Base-by-base conservation (phyloP, 768 basidiomycete species). In the Phylloporus arenicola region DNA sequence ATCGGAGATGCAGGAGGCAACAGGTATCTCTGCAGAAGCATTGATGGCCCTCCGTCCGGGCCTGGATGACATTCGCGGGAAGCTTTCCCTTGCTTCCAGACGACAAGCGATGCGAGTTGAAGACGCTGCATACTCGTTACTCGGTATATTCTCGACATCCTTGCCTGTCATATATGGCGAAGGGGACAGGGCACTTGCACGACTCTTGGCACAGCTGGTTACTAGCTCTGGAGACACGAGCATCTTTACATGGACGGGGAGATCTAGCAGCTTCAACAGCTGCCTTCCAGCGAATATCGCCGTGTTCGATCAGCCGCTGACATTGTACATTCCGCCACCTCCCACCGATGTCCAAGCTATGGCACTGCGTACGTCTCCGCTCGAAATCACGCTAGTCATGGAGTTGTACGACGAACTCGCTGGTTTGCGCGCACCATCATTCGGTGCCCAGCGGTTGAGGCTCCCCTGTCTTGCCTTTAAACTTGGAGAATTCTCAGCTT, bases 391-490 rank as follows among this genome's bases (percentile, higher is more conserved):
- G 9, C 9, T 30, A 11, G 29, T 30, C 10, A 30, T 11, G 12
- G 11, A 30, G 11, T 12, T 30, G 11, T 30, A 11, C 11, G 29
- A 30, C 11, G 1, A 29, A 30, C 10, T 30, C 29, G 2, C 10
- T 30, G 11, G 12, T 4, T 4, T 30, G 9, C 29, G 2, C 29
- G 29, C 12, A 30, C 29, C 29, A 30, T 30, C 29, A 30, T 27
- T 27, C 7, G 27, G 27, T 27, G 27, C 4, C 27, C 27, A 7
- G 7, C 27, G 7, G 29, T 30, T 30, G 29, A 1, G 29, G 22
- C 45, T 57, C 37, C 55, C 56, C 2, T 55, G 53, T 19, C 17
- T 51, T 33, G 11, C 3, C 3, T 57, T 55, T 34, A 42, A 49
- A 31, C 45, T 55, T 0, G 50, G 45, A 3, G 6, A 17, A 3